These are phyloP conservation scores for Naganishia friedmannii DNA, from an alignment of 768 basidiomycete species.

Conservation along the genomic window DNA sequence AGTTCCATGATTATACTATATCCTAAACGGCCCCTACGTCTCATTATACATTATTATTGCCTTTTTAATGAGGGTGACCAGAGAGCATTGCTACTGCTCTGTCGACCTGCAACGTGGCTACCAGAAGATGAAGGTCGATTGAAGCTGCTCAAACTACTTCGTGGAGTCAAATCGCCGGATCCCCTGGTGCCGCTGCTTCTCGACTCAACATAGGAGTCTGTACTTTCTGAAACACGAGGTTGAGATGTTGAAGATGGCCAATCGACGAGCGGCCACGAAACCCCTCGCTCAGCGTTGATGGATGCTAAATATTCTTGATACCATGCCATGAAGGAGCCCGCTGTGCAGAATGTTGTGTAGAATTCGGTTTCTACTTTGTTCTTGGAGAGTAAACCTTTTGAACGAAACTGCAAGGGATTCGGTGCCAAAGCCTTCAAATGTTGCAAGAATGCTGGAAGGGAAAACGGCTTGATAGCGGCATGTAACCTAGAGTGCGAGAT, in stretches of 20 bases:
- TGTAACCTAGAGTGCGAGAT: not conserved
- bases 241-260: not conserved
- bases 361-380: constrained; percentile 49
- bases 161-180: not conserved
- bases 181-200: constrained; percentile 6
- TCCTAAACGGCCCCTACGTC: not conserved
- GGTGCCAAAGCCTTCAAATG: constrained; percentile 48
- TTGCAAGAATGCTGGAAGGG: constrained; percentile 45
- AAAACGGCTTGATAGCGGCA: constrained; percentile 46
- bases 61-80: constrained; percentile 4
- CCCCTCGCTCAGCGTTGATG: constrained; percentile 5
- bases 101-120: constrained; percentile 4
- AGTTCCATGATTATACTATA: not conserved
- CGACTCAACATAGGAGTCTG: not conserved
- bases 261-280: constrained; percentile 15
- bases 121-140: not conserved
- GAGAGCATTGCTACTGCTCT: not conserved
- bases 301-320: constrained; percentile 9
- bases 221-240: not conserved
- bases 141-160: constrained; percentile 11
- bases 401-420: constrained; percentile 46
- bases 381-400: constrained; percentile 47
- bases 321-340: constrained; percentile 17
- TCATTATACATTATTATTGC: not conserved
- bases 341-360: constrained; percentile 48